Conservation (phyloP, 2,329 filamentous ascomycete species). For the Clarireedia sp. region DNA sequence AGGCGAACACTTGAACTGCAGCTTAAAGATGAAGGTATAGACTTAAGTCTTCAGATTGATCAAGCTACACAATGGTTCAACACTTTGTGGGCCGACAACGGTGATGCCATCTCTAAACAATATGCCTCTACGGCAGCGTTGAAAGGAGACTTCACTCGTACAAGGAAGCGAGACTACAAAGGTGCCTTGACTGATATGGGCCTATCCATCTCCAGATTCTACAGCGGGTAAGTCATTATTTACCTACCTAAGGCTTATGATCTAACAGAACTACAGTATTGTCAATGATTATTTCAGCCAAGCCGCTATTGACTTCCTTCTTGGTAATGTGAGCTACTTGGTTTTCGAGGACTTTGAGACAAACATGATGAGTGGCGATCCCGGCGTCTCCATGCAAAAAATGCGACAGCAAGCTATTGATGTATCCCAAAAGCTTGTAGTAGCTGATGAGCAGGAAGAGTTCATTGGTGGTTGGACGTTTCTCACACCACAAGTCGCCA, state of each 20-base stretch:
- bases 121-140: slow-evolving; percentile 93
- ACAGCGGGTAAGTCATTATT: too few relatives aligned
- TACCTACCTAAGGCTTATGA: not conserved
- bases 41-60: slow-evolving; percentile 67
- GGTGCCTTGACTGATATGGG: slow-evolving; percentile 89
- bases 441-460: slow-evolving; percentile 76
- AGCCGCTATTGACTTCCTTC: slow-evolving; percentile 85
- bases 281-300: slow-evolving; percentile 98
- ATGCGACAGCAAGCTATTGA: slow-evolving; percentile 87
- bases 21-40: slow-evolving; percentile 66
- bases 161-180: slow-evolving; percentile 79
- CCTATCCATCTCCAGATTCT: slow-evolving; percentile 71
- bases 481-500: slow-evolving; percentile 63
- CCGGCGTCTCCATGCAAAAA: slow-evolving; percentile 76
- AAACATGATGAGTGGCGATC: slow-evolving; percentile 88
- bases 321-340: slow-evolving; percentile 76
- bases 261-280: slow-evolving; percentile 51
- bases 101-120: slow-evolving; percentile 89
- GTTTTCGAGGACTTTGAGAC: slow-evolving; percentile 94
- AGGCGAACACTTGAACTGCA: slow-evolving; percentile 76
- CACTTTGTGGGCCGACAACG: slow-evolving; percentile 93
- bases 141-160: slow-evolving; percentile 94
- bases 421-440: slow-evolving; percentile 75
- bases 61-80: slow-evolving; percentile 73
- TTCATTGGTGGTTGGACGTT: slow-evolving; percentile 86